A percentile compares a stretch with the other conserved stretches of the same genome.
Conservation (phyloP, 108 stramenopile species). For the Craspedostauros australis region DNA sequence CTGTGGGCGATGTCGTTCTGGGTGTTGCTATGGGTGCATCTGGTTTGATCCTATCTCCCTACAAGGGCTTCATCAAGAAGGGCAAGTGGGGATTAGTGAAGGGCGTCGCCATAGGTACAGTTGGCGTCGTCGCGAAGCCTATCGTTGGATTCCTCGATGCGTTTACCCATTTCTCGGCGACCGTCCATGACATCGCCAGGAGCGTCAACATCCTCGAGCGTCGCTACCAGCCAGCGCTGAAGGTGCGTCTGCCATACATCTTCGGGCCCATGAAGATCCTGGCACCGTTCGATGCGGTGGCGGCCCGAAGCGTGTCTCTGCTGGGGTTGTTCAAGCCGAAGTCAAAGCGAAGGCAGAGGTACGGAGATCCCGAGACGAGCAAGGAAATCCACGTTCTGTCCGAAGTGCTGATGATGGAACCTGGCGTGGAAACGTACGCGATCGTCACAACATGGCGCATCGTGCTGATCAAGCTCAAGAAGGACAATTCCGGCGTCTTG, state of each 20-base stretch:
- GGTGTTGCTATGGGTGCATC: slow-evolving; percentile 65
- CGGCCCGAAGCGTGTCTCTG: slow-evolving; percentile 48
- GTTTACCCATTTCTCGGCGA: slow-evolving; percentile 65
- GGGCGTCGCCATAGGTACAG: slow-evolving; percentile 57
- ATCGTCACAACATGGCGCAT: slow-evolving; percentile 63
- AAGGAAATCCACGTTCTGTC: slow-evolving; percentile 55
- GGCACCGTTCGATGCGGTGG: slow-evolving; percentile 49
- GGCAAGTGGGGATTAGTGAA: slow-evolving; percentile 51
- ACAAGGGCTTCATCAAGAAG: slow-evolving; percentile 49
- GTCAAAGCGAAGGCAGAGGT: slow-evolving; percentile 17
- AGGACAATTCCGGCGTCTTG: slow-evolving; percentile 30
- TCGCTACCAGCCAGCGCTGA: slow-evolving; percentile 52
- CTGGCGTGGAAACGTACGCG: slow-evolving; percentile 65
- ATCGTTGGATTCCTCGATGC: slow-evolving; percentile 78
- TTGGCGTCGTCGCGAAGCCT: slow-evolving; percentile 75
- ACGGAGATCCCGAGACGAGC: neutral
- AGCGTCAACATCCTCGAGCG: slow-evolving; percentile 74
- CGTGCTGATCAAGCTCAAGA: slow-evolving; percentile 55
- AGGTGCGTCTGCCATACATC: slow-evolving; percentile 59
- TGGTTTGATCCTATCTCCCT: slow-evolving; percentile 65
- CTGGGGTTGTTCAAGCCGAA: slow-evolving; percentile 43
- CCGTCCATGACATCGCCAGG: slow-evolving; percentile 73
- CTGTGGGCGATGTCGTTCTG: slow-evolving; percentile 64
- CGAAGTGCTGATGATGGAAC: slow-evolving; percentile 58
- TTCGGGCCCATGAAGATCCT: slow-evolving; percentile 67